phyloP scores from a whole-genome alignment of 306 rosid species.

The Elaeagnus macrophylla region DNA sequence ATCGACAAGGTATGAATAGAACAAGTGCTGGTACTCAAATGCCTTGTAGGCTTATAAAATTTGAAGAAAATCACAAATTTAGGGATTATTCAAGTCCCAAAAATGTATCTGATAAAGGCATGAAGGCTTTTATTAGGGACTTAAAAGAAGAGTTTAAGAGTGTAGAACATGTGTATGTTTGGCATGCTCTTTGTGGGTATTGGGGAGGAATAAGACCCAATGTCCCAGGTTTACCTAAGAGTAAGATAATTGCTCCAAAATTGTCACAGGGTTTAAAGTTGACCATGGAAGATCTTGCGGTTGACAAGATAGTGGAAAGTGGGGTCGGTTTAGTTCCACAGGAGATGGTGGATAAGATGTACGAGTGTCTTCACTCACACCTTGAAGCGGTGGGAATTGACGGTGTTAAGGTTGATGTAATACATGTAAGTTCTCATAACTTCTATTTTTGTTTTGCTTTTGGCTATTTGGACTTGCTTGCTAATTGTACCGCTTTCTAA shows the following conservation, averaged over 20 bases:
- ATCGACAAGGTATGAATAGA: conserved; percentile 27
- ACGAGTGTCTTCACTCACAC: conserved; percentile 51
- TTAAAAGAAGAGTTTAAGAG: conserved; percentile 50
- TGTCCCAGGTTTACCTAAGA: conserved; percentile 32
- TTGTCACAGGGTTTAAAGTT: conserved; percentile 31
- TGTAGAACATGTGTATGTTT: conserved; percentile 51
- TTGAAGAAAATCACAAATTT: conserved; percentile 48
- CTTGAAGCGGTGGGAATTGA: conserved; percentile 45
- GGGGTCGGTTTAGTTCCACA: conserved; percentile 61
- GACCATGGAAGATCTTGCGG: conserved; percentile 58
- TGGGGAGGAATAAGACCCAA: conserved; percentile 65
- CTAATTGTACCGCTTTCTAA: too few species aligned
- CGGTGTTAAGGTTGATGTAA: conserved; percentile 72
- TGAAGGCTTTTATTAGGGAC: conserved; percentile 52
- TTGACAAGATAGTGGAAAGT: conserved; percentile 34
- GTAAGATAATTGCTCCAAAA: conserved; percentile 28
- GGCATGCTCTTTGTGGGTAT: conserved; percentile 75
- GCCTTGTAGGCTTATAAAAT: conserved; percentile 38
- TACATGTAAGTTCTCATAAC: conserved; percentile 34
- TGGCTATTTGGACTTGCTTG: background rate
- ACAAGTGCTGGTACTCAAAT: conserved; percentile 48
- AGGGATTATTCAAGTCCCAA: conserved; percentile 20
- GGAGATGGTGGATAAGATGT: conserved; percentile 33
- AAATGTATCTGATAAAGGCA: conserved; percentile 13
- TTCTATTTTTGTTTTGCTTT: background rate